These are phyloP conservation scores for Uronychia binucleata DNA, from an alignment of 73 alveolate genomes.

Conservation along the genomic window DNA sequence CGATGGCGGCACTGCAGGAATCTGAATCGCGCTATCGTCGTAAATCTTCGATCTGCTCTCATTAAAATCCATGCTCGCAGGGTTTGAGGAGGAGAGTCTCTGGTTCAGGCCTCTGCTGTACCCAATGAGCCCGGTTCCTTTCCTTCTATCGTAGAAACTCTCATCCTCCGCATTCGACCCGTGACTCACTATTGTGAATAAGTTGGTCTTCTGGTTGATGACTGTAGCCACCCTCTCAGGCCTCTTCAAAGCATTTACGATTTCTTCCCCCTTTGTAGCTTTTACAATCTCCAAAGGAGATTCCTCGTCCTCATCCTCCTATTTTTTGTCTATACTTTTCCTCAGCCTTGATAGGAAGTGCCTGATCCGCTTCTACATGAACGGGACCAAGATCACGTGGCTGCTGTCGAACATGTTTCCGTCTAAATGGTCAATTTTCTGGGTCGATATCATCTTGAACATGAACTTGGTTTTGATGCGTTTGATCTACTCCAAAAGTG, in stretches of 20 bases:
- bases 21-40: background rate
- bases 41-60: background rate
- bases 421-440: constrained; percentile 16
- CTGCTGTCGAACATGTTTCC: constrained; percentile 29
- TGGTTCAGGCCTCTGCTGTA: background rate
- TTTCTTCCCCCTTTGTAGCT: constrained; percentile 4
- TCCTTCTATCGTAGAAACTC: background rate
- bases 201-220: background rate
- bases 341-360: background rate
- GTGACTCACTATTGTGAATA: background rate
- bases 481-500: constrained; percentile 22
- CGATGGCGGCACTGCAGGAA: background rate
- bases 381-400: constrained; percentile 18
- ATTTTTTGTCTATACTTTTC: background rate
- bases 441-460: background rate
- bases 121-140: background rate
- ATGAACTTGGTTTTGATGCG: background rate
- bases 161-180: background rate
- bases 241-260: background rate
- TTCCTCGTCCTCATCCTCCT: background rate
- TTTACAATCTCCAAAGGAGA: background rate
- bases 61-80: background rate
- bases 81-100: background rate
- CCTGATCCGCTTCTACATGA: background rate
- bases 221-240: background rate